These are phyloP conservation scores for Monosporozyma aerobia DNA, from an alignment of 805 yeast genomes.

Conservation along the genomic window DNA sequence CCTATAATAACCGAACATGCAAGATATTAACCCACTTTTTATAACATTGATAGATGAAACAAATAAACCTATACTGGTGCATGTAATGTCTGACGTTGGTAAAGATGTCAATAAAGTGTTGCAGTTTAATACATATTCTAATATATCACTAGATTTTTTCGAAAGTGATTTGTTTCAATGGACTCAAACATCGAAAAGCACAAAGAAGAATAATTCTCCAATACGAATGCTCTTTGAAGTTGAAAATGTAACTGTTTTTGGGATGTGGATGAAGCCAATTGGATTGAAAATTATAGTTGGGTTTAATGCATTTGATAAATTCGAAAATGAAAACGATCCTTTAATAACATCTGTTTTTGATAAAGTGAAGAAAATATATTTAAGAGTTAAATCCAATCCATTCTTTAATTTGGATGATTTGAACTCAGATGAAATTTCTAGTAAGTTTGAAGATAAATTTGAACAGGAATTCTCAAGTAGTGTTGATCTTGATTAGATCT, in stretches of 20 bases:
- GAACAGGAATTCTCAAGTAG: background rate
- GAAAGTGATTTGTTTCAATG: slow-evolving; percentile 22
- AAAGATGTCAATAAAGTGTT: slow-evolving; percentile 17
- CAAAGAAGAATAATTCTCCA: slow-evolving; percentile 10
- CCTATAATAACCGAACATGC: background rate
- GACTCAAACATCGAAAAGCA: slow-evolving; percentile 5
- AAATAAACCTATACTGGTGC: slow-evolving; percentile 22
- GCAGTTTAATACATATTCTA: slow-evolving; percentile 26
- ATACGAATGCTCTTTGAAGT: slow-evolving; percentile 20
- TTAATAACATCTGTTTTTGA: slow-evolving; percentile 11
- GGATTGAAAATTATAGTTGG: slow-evolving; percentile 27
- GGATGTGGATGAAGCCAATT: slow-evolving; percentile 21
- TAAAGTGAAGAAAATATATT: slow-evolving; percentile 18
- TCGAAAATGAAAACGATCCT: slow-evolving; percentile 2
- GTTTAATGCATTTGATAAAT: slow-evolving; percentile 6
- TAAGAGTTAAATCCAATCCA: slow-evolving; percentile 23
- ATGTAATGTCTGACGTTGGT: slow-evolving; percentile 11
- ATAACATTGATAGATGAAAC: slow-evolving; percentile 20
- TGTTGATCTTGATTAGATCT: background rate
- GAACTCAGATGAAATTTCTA: slow-evolving; percentile 9
- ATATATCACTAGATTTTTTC: slow-evolving; percentile 27
- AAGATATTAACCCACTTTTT: slow-evolving; percentile 8
- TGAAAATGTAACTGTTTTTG: slow-evolving; percentile 26
- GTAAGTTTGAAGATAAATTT: slow-evolving; percentile 10
- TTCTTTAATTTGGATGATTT: slow-evolving; percentile 10